Evolutionary conservation across 129 eudicot genomes (phyloP), one percentile per base, ranked within the genome.

Genomic region (Flaveria bidentis): DNA sequence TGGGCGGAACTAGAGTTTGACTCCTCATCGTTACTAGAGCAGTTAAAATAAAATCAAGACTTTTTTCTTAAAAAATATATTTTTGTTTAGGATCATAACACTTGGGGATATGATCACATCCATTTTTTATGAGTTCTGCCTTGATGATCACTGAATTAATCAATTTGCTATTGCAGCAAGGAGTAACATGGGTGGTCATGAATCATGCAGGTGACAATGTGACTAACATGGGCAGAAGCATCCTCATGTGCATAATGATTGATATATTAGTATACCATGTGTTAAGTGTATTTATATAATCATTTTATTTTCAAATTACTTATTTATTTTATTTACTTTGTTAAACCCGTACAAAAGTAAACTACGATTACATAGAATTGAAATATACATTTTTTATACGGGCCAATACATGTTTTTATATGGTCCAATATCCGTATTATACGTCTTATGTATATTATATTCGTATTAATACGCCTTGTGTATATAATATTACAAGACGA

Each of bases 231-330:
- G 46, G 79, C 72, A 75, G 49, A 28, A 49, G 60, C 82, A 58
- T 69, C 70, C 49, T 71, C 76, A 78, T 78, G 82, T 78, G 69
- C 50, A 56, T 26, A 41, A 78, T 78, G 47, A 78, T 78, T 70
- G 57, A 77, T 51, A 56, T 45, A 60, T 58, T 57, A 57, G 45
- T 44, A 69, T 57, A 49, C 33, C 67, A 63, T 63, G 23, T 63
- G 45, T 28, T 28, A 63, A 63, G 68, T 63, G 45, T 63, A 63
- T 63, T 28, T 28, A 58, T 28, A 30, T 63, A 63, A 63, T 30
- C 45, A 28, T 5, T 62, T 1, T 63, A n/a, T 63, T 57, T 22
- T 57, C 64, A 57, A 2, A 20, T 57, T 57, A 57, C 22, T 9
- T 1, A 57, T 57, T 57, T 57, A 22, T 8, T 55, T 17, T 56